Percentiles rank a stretch among this genome's conserved stretches.
These are phyloP conservation scores for Phaseolus coccineus DNA, from an alignment of 331 rosid genomes.

Conservation along the genomic window DNA sequence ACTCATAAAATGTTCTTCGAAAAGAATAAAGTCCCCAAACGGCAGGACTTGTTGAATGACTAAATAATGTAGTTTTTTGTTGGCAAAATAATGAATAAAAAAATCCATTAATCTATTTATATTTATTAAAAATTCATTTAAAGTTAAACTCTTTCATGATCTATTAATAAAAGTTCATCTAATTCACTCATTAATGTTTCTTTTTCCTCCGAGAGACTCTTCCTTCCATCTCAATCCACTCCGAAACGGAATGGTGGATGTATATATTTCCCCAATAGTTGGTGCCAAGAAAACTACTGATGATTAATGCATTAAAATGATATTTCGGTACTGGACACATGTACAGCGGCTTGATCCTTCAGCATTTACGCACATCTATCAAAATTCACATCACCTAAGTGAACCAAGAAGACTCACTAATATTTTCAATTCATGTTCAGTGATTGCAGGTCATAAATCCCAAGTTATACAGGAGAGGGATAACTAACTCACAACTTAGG, in stretches of 20 bases:
- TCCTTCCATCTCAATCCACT: not conserved
- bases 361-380: conserved; percentile 30
- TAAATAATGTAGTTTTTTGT: no score
- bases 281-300: conserved; percentile 22
- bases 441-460: not conserved
- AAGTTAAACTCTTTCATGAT: no score
- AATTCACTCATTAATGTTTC: no score
- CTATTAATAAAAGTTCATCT: no score
- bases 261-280: not conserved
- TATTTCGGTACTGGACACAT: not conserved
- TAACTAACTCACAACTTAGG: conserved; percentile 1
- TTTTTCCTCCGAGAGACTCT: not conserved
- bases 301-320: conserved; percentile 13
- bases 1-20: no score
- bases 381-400: not conserved
- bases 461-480: not conserved
- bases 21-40: no score
- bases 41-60: no score
- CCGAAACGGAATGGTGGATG: not conserved
- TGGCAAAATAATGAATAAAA: no score
- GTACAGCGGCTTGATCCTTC: not conserved
- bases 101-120: no score
- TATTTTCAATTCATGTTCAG: not conserved
- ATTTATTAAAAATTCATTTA: no score
- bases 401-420: not conserved